phyloP scores from a whole-genome alignment of 2,329 filamentous ascomycete species.

The Davidsoniella virescens region DNA sequence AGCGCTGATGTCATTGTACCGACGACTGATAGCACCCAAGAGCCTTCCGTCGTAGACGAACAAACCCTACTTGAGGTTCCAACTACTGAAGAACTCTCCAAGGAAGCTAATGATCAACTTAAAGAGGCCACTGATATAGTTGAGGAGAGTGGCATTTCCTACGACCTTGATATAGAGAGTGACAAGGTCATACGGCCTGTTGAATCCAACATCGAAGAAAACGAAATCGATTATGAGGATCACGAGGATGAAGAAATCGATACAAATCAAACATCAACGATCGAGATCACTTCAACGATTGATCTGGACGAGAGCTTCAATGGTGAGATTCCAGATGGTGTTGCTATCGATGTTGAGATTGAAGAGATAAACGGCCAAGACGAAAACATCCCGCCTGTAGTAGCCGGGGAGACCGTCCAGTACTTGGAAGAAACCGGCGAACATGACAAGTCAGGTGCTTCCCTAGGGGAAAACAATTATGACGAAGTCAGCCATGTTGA shows the following conservation, averaged over 20 bases:
- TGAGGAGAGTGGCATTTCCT: slow-evolving; percentile 6
- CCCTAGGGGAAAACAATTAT: slow-evolving; percentile 1
- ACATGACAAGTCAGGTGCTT: slow-evolving; percentile 14
- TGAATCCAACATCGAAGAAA: slow-evolving; percentile 6
- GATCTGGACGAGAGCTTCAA: slow-evolving; percentile 16
- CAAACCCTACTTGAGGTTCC: background rate
- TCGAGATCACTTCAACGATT: slow-evolving; percentile 12
- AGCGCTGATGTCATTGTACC: background rate
- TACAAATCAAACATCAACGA: background rate
- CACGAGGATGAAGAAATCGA: background rate
- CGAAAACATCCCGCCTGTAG: slow-evolving; percentile 2
- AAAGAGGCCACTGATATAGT: background rate
- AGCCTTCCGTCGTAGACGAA: background rate
- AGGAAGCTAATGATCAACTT: background rate
- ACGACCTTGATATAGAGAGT: slow-evolving; percentile 8
- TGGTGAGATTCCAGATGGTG: slow-evolving; percentile 13
- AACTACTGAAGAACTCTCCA: background rate
- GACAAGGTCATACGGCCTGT: background rate
- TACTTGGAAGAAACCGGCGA: slow-evolving; percentile 10
- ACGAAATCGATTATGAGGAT: slow-evolving; percentile 14
- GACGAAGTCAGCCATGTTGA: slow-evolving; percentile 16
- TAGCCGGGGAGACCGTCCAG: background rate
- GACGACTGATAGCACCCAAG: background rate
- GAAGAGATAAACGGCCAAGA: slow-evolving; percentile 16
- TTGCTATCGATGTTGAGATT: slow-evolving; percentile 20